These are phyloP conservation scores for Plasmopara muralis DNA, from an alignment of 352 stramenopile species.

Conservation along the genomic window DNA sequence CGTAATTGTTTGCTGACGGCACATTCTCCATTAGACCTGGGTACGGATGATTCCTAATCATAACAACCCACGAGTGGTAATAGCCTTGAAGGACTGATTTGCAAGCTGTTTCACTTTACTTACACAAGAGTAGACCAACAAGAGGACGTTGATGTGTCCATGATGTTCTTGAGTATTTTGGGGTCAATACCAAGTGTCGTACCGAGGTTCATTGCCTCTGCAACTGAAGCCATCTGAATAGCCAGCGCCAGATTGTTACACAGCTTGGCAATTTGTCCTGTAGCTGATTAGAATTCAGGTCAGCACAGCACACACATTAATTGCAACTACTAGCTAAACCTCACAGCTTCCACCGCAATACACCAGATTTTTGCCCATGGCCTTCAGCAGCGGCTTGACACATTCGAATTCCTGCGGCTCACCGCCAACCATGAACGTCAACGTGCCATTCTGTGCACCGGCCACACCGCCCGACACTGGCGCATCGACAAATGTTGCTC, in stretches of 20 bases:
- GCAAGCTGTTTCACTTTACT: constrained; percentile 15
- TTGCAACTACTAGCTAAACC: constrained; percentile 25
- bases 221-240: constrained; percentile 95
- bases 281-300: constrained; percentile 26
- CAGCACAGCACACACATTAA: neutral
- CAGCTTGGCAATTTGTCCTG: constrained; percentile 89
- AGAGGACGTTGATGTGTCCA: constrained; percentile 95
- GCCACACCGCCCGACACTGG: constrained; percentile 95
- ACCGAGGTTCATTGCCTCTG: constrained; percentile 95
- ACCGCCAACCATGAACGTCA: constrained; percentile 98
- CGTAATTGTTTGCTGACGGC: constrained; percentile 82
- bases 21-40: constrained; percentile 88
- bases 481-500: constrained; percentile 88
- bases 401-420: constrained; percentile 49
- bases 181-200: constrained; percentile 93
- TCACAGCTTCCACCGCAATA: constrained; percentile 88
- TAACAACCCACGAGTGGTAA: neutral
- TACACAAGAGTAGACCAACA: constrained; percentile 96
- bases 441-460: constrained; percentile 91
- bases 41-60: constrained; percentile 88
- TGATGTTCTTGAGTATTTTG: constrained; percentile 89
- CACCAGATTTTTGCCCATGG: constrained; percentile 94
- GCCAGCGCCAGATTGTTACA: constrained; percentile 98
- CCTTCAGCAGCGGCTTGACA: constrained; percentile 75
- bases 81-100: neutral